Evolutionary conservation across 139 green algal genomes (phyloP).

Genomic region (Coccomyxa sp.): DNA sequence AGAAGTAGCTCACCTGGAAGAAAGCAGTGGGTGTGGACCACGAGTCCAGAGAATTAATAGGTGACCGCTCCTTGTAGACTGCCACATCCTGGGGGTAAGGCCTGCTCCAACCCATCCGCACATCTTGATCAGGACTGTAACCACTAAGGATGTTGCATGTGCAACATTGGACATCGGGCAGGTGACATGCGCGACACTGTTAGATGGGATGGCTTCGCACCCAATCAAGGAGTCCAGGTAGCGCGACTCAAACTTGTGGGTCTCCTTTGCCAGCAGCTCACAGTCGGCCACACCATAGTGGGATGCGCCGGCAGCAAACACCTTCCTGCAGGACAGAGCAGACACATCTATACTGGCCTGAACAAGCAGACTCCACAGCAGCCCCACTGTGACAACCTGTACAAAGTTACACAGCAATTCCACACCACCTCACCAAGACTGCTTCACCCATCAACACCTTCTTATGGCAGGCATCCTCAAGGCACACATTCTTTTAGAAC

Average conservation of each 20-base stretch:
- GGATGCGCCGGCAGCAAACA: slow-evolving; percentile 48
- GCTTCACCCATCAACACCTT: too few species aligned
- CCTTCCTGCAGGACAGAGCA: slow-evolving; percentile 26
- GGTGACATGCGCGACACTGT: neutral
- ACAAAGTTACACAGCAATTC: too few species aligned
- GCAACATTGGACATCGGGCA: neutral
- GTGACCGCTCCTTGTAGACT: slow-evolving; percentile 60
- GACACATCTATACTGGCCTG: neutral
- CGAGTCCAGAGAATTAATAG: slow-evolving; percentile 55
- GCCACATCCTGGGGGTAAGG: slow-evolving; percentile 48
- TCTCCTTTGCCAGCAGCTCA: slow-evolving; percentile 57
- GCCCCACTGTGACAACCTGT: neutral
- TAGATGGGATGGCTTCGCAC: neutral
- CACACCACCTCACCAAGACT: too few species aligned
- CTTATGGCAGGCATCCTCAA: too few species aligned
- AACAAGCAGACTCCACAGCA: neutral
- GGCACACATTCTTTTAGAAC: too few species aligned
- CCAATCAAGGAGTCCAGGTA: slow-evolving; percentile 69
- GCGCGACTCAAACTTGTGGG: slow-evolving; percentile 63
- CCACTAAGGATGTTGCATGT: neutral
- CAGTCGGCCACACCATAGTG: slow-evolving; percentile 65
- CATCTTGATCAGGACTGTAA: neutral
- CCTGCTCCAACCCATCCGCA: neutral
- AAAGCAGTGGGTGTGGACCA: slow-evolving; percentile 59
- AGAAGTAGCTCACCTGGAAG: slow-evolving; percentile 51